phyloP scores from a whole-genome alignment of 192 early-diverging fungal species.

The Podila epigama region DNA sequence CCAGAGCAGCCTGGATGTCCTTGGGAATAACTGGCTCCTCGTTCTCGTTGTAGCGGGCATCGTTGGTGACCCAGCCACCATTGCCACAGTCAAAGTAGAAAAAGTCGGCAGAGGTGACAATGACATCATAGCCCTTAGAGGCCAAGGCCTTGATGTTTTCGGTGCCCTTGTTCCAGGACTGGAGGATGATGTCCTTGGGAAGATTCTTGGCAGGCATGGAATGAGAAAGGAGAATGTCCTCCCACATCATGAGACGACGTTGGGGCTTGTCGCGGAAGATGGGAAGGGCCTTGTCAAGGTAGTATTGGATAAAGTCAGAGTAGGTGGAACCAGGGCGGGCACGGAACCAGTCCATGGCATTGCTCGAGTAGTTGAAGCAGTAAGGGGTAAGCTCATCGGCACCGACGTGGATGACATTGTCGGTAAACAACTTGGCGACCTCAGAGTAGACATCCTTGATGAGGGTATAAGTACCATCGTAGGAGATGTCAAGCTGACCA shows the following conservation, averaged over 20 bases:
- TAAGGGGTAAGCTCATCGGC: conserved; percentile 74
- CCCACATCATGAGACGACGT: conserved; percentile 77
- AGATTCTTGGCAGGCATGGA: conserved; percentile 54
- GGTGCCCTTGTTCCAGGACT: conserved; percentile 70
- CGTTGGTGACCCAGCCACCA: conserved; percentile 73
- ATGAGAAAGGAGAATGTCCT: conserved; percentile 61
- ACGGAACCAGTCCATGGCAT: conserved; percentile 51
- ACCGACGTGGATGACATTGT: conserved; percentile 80
- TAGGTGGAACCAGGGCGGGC: conserved; percentile 45
- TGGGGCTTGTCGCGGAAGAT: conserved; percentile 52
- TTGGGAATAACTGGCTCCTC: conserved; percentile 29
- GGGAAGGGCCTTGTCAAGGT: conserved; percentile 61
- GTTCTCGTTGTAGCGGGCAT: conserved; percentile 55
- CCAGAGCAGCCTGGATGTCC: conserved; percentile 39
- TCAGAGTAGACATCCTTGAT: conserved; percentile 69
- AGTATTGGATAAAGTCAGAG: conserved; percentile 54
- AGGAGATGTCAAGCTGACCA: conserved; percentile 80
- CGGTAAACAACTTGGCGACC: conserved; percentile 66
- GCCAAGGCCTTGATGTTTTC: conserved; percentile 61
- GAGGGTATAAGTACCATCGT: conserved; percentile 62
- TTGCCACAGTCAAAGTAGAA: conserved; percentile 82
- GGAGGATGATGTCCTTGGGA: conserved; percentile 65
- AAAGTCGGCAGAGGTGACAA: conserved; percentile 67
- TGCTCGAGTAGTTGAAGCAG: conserved; percentile 68
- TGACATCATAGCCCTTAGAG: conserved; percentile 66